Conservation (phyloP, 352 stramenopile species). For the Peronospora destructor region DNA sequence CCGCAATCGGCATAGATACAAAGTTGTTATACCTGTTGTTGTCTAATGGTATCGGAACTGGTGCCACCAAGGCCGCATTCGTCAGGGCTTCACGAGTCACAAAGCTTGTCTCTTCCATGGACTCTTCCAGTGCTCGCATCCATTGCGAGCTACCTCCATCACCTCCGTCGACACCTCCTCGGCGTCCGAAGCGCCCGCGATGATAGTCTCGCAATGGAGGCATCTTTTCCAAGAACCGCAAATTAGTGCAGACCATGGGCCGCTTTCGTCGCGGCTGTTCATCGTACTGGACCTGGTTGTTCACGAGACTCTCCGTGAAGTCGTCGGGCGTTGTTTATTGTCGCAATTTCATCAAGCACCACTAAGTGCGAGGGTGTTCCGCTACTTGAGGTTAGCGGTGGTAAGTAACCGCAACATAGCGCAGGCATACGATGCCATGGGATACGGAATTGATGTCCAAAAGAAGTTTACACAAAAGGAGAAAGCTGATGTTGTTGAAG, state of each 20-base stretch:
- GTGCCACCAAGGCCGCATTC: constrained; percentile 39
- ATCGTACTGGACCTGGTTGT: constrained; percentile 9
- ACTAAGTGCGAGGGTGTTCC: constrained; percentile 58
- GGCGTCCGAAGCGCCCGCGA: constrained; percentile 44
- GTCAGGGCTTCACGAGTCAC: constrained; percentile 38
- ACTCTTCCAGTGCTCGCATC: constrained; percentile 58
- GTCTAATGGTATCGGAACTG: constrained; percentile 17
- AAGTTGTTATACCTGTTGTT: constrained; percentile 14
- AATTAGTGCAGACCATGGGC: constrained; percentile 43
- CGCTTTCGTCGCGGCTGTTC: constrained; percentile 42
- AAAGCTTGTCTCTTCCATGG: constrained; percentile 67
- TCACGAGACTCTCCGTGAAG: too few species aligned
- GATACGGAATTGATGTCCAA: constrained; percentile 26
- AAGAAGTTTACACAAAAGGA: constrained; percentile 43
- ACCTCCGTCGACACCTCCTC: constrained; percentile 58
- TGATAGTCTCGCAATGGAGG: constrained; percentile 54
- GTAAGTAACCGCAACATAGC: constrained; percentile 74
- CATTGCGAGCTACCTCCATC: constrained; percentile 28
- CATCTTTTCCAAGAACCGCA: constrained; percentile 66
- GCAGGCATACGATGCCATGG: constrained; percentile 55
- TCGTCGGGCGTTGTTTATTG: constrained; percentile 53
- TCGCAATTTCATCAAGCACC: constrained; percentile 53
- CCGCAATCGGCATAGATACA: constrained; percentile 15
- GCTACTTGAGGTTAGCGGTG: constrained; percentile 47
- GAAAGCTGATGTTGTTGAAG: constrained; percentile 61